A percentile compares a stretch with the other conserved stretches of the same genome.
Conservation (phyloP, 495 filamentous ascomycete species). For the Collariella sp. region DNA sequence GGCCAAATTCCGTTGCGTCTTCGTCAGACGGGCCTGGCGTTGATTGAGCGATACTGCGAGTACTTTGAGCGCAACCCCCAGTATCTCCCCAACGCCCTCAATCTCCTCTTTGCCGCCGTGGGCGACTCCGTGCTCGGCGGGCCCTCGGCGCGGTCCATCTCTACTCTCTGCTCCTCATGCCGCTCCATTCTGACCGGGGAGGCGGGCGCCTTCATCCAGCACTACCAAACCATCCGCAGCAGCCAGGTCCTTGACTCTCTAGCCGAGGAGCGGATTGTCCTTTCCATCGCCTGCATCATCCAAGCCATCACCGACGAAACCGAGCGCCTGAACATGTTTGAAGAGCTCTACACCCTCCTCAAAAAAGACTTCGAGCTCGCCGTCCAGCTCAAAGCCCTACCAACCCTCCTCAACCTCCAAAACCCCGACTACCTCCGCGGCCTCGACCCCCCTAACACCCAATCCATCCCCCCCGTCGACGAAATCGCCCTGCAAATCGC, state of each 20-base stretch:
- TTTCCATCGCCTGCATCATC: constrained; percentile 76
- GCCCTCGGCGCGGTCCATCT: constrained; percentile 72
- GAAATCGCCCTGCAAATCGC: constrained; percentile 47
- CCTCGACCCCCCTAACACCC: constrained; percentile 19
- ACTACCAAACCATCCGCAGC: constrained; percentile 58
- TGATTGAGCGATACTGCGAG: constrained; percentile 69
- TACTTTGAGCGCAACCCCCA: constrained; percentile 71
- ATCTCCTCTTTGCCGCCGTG: constrained; percentile 72
- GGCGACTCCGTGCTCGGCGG: constrained; percentile 55
- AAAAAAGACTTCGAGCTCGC: constrained; percentile 48
- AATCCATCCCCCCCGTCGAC: constrained; percentile 15
- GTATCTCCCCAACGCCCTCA: constrained; percentile 65
- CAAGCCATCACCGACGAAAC: constrained; percentile 63
- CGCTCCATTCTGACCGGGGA: constrained; percentile 61
- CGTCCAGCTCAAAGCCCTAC: constrained; percentile 28
- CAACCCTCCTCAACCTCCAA: constrained; percentile 25
- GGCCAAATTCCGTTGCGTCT: constrained; percentile 54
- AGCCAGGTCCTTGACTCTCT: constrained; percentile 52
- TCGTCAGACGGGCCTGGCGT: constrained; percentile 66
- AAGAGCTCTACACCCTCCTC: constrained; percentile 57
- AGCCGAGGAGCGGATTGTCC: constrained; percentile 72
- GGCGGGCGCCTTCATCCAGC: constrained; percentile 65
- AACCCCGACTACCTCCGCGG: constrained; percentile 28
- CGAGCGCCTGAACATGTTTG: constrained; percentile 52
- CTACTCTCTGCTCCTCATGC: constrained; percentile 71